Evolutionary conservation across 169 alveolate species (phyloP), one percentile per base, ranked within the genome.

Genomic region (Plasmodium blacklocki): DNA sequence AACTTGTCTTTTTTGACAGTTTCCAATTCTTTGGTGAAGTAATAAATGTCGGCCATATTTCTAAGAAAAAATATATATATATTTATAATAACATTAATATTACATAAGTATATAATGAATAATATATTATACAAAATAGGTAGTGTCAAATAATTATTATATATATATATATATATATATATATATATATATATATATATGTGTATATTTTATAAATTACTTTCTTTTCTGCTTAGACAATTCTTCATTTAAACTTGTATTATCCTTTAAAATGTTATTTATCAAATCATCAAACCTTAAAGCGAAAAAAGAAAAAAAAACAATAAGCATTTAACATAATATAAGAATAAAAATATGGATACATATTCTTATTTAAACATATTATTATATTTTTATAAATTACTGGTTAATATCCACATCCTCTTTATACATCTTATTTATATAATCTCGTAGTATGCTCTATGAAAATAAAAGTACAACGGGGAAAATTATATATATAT

Each of bases 281-380:
- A 80, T 67, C 39, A 80, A 43, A 32, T 80, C 90, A 32, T 80
- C 90, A 63, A 43, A 80, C 45, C 90, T 80, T 74, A 26, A 68
- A 12, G 12, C 18, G 15, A 54, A 19, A 21, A 21, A 2, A n/a
- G 1, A 15, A 26, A 6, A 50, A 72, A 19, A 50, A 9, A 14
- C 0, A 14, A 14, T 52, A 52, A 52, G 11, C 3, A 52, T 52
- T 52, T 52, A 52, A 52, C 62, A 52, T 12, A 12, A 50, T 50
- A 50, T 52, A 14, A 52, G 18, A 14, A 15, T 52, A 3, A 52
- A 56, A 56, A 56, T 15, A 56, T 56, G 2, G 21, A 11, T 56
- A 15, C 21, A 56, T 56, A 32, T 32, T 32, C 21, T 12, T 56
- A 56, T 12, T 15, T 56, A 56, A 5, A 56, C 8, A 56, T 56